A percentile compares a stretch with the other conserved stretches of the same genome.
Evolutionary conservation across 2,329 filamentous ascomycete genomes (phyloP).

Genomic region (Phialemonium atrogriseum): DNA sequence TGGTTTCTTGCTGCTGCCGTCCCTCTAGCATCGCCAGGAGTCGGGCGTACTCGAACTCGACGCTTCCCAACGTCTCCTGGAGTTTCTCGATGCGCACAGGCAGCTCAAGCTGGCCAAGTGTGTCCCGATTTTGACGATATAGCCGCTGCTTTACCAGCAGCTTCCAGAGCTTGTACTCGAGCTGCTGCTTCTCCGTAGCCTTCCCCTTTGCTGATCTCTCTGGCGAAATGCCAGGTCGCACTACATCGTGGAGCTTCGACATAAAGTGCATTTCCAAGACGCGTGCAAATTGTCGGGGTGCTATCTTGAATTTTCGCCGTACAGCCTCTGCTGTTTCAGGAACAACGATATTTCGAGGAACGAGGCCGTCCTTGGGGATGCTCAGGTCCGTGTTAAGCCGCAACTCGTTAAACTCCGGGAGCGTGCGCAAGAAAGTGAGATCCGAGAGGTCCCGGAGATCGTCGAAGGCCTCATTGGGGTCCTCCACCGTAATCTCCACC

Average conservation of each 20-base stretch:
- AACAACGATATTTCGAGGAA: conserved; percentile 50
- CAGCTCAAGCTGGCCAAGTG: conserved; percentile 60
- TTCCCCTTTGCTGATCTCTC: conserved; percentile 13
- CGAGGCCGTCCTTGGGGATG: conserved; percentile 37
- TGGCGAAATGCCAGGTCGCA: conserved; percentile 43
- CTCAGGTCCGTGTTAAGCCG: conserved; percentile 42
- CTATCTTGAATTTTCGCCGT: conserved; percentile 60
- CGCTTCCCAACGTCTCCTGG: conserved; percentile 57
- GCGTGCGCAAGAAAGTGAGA: conserved; percentile 52
- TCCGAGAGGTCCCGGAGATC: conserved; percentile 71
- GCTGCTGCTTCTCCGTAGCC: conserved; percentile 32
- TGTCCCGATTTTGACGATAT: conserved; percentile 66
- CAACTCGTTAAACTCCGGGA: conserved; percentile 49
- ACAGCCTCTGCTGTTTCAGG: conserved; percentile 45
- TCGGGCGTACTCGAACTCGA: conserved; percentile 66
- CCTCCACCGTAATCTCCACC: conserved; percentile 83
- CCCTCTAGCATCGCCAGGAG: conserved; percentile 44
- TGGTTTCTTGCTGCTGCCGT: conserved; percentile 19
- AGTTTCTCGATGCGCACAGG: conserved; percentile 64
- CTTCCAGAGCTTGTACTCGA: conserved; percentile 63
- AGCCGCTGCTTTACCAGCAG: conserved; percentile 70
- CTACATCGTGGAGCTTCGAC: conserved; percentile 46
- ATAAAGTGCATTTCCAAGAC: conserved; percentile 70
- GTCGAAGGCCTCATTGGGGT: conserved; percentile 83
- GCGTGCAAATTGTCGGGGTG: conserved; percentile 65